A percentile compares a stretch with the other conserved stretches of the same genome.
These are phyloP conservation scores for Pigoraptor vietnamica DNA, from an alignment of 78 protist species.

Conservation along the genomic window DNA sequence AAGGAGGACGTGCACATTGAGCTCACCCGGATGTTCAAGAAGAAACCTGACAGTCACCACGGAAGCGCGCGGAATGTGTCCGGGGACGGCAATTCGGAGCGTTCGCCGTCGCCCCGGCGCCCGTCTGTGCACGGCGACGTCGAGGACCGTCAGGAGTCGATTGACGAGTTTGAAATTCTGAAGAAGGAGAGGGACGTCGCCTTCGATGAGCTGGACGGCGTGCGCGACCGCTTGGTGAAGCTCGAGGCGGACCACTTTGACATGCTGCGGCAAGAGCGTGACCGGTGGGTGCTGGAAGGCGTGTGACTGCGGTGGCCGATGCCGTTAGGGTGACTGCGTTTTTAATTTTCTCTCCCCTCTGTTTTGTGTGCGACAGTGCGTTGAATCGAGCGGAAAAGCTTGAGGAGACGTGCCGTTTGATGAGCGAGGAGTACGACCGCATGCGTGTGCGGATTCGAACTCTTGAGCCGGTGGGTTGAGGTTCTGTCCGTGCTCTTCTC, in stretches of 20 bases:
- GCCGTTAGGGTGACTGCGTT: too few relatives aligned
- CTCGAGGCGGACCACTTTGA: not conserved
- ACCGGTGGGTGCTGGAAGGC: not conserved
- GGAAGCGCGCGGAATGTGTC: too few relatives aligned
- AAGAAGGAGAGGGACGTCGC: not conserved
- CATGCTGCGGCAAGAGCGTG: not conserved
- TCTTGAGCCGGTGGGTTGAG: not conserved
- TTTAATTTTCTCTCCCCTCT: not conserved
- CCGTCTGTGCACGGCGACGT: too few relatives aligned
- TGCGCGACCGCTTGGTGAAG: not conserved
- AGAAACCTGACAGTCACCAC: too few relatives aligned
- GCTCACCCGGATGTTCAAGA: not conserved
- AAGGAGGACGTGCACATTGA: not conserved
- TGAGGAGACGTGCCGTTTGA: not conserved
- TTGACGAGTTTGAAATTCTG: not conserved
- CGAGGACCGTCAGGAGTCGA: not conserved
- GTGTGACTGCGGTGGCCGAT: too few relatives aligned
- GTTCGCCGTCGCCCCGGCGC: not conserved
- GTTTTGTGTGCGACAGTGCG: not conserved
- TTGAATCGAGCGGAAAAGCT: not conserved
- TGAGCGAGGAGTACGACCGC: not conserved
- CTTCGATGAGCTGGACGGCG: not conserved
- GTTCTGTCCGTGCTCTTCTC: too few relatives aligned
- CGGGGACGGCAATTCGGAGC: not conserved
- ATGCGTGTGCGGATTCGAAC: not conserved